phyloP scores from a whole-genome alignment of 176 grass and related monocot species.

The Aegilops speltoides region DNA sequence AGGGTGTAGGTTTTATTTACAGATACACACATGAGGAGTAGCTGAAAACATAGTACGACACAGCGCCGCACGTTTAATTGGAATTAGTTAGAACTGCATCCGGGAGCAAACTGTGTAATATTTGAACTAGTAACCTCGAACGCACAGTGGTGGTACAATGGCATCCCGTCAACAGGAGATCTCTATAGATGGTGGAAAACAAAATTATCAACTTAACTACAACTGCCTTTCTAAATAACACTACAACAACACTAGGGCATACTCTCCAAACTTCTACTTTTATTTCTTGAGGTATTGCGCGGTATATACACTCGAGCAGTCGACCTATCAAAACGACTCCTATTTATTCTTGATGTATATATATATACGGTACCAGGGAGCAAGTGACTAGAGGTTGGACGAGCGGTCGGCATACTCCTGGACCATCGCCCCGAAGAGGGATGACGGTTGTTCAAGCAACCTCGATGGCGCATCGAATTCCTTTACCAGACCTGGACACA shows the following conservation, averaged over 20 bases:
- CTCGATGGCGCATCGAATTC: slow-evolving; percentile 77
- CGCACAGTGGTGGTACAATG: neutral
- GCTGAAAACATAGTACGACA: neutral
- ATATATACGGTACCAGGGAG: neutral
- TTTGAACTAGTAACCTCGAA: neutral
- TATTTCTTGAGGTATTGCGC: neutral
- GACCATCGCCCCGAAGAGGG: slow-evolving; percentile 73
- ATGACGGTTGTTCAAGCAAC: slow-evolving; percentile 57
- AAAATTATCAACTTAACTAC: neutral
- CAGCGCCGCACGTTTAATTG: neutral
- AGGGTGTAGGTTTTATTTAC: neutral
- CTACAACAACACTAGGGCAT: neutral
- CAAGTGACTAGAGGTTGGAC: slow-evolving; percentile 41
- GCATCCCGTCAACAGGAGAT: neutral
- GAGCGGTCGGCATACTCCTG: slow-evolving; percentile 80
- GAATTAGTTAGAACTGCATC: neutral
- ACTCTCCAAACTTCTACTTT: neutral
- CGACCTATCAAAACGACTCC: neutral
- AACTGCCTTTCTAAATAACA: neutral
- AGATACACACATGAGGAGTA: neutral
- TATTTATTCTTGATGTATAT: neutral
- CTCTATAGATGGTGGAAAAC: neutral
- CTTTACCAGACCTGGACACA: slow-evolving; percentile 60
- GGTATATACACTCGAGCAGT: neutral
- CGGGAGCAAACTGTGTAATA: neutral